Evolutionary conservation across 345 rosid genomes (phyloP), one percentile per base, ranked within the genome.

Genomic region (Syzygium oleosum): DNA sequence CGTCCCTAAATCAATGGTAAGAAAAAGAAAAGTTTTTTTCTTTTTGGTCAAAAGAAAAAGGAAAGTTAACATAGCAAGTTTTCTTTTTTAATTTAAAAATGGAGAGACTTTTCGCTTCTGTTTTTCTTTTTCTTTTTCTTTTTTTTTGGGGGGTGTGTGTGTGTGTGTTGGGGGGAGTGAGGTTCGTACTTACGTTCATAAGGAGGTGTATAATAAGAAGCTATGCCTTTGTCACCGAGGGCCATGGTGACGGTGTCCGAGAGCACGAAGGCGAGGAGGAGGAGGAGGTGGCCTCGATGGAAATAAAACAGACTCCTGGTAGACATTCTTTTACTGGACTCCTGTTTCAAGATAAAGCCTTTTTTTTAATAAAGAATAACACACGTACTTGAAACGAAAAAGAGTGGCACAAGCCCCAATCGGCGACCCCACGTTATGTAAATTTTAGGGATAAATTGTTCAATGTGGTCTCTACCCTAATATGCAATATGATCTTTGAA

Each of bases 211-310:
- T 89, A 93, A 9, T 7, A 88, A 10, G 93, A 87, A 21, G 94
- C 94, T 0, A 92, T 92, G 85, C 95, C 95, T 6, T 91, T 88
- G 21, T 92, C 96, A 5, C 87, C 93, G 1, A 12, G n/a, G 61
- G 86, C 56, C 51, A 63, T 43, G 4, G 12, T n/a, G 58, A 68
- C 38, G 29, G 87, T 38, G 51, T 54, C 86, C 27, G 86, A 85
- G 27, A 87, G 31, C 11, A 84, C 0, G 4, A 77, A 15, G 86
- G 83, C 21, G 53, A 59, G 19, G 54, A 84, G 79, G n/a, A 84
- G 58, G 27, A 55, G 63, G 23, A 78, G 61, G 84, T 2, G 29
- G 43, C 43, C 43, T 41, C 43, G 43, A 43, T 43, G 46, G 46
- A 6, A 43, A 5, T 43, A 6, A 5, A 43, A 43, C 6, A 23